Percentiles rank a stretch among this genome's conserved stretches.
Evolutionary conservation across 2,329 filamentous ascomycete genomes (phyloP).

Genomic region (Alternaria sp.): DNA sequence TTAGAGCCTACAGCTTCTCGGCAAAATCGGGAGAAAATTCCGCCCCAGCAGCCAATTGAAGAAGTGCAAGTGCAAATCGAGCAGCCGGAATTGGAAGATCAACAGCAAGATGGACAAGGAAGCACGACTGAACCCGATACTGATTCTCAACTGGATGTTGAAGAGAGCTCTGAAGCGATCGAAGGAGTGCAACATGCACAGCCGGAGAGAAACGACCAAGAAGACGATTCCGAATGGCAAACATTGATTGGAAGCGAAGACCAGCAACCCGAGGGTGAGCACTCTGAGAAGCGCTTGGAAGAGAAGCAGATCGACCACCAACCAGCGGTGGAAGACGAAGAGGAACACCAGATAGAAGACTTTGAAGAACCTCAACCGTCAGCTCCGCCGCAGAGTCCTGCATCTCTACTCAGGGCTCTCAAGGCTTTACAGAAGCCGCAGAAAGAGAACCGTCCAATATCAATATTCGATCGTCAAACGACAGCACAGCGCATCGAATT

Average conservation of each 20-base stretch:
- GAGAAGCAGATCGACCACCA: background rate
- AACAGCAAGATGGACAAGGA: conserved; percentile 17
- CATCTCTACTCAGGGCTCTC: conserved; percentile 30
- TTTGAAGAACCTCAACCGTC: conserved; percentile 15
- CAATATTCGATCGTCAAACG: conserved; percentile 54
- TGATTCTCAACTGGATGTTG: background rate
- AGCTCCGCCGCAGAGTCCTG: conserved; percentile 33
- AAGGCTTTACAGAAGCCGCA: conserved; percentile 31
- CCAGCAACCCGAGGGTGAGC: conserved; percentile 12
- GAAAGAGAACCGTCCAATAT: conserved; percentile 47
- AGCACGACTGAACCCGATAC: conserved; percentile 11
- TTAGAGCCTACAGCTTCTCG: conserved; percentile 15
- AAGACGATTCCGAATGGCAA: background rate
- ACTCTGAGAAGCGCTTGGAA: conserved; percentile 7
- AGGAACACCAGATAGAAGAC: conserved; percentile 5
- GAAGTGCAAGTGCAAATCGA: conserved; percentile 11
- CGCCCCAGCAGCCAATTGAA: conserved; percentile 10
- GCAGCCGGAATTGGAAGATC: conserved; percentile 8
- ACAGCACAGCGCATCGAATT: conserved; percentile 52
- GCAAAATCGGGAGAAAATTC: conserved; percentile 15
- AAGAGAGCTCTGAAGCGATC: background rate
- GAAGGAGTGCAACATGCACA: background rate
- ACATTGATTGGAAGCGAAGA: conserved; percentile 3
- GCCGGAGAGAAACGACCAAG: background rate
- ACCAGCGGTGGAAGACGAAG: background rate